Base-by-base conservation (phyloP, 805 yeast species). In the Lipomyces lipofer region DNA sequence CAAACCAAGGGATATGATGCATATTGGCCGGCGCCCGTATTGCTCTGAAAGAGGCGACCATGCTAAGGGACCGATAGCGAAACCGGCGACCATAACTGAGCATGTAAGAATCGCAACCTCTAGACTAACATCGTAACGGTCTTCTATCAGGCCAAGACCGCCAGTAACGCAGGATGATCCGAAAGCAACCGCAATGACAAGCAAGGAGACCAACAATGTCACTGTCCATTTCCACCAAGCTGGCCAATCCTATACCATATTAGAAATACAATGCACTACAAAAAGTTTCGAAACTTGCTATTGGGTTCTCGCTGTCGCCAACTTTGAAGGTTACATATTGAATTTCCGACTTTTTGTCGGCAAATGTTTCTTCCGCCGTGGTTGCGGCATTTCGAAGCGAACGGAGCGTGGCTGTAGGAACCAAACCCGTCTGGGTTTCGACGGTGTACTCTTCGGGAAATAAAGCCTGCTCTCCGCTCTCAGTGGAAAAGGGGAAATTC, bases 131-230 rank as follows among this genome's bases (percentile, higher is more conserved):
- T 81, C 72, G 68, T 76, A 88, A 63, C 82, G 76, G 12, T 84
- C 84, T 56, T 75, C 73, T 55, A 88, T 82, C 17, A 84, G 74
- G 13, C 76, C 78, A 46, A 90, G 72, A 40, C 94, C 92, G 64
- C 95, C 95, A 19, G 96, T 84, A 63, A 88, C 85, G 67, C 91
- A 85, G 1, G 96, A 85, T 3, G 96, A 87, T 39, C 97, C 96
- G 69, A 87, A 89, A 1, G 97, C 97, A 24, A 91, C 96, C 64
- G 88, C 80, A 52, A 91, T 84, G 46, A 90, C 96, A 58, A 86
- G 75, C 30, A 80, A 60, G 1, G 96, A 82, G 24, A 87, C 73
- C 4, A 83, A 59, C 29, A 85, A 67, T 0, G 97, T 88, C 66
- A 84, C 86, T 0, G 69, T 21, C 56, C 56, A 52, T 36, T 30